Conservation (phyloP, 306 rosid genomes). For the Quercus mongolica region DNA sequence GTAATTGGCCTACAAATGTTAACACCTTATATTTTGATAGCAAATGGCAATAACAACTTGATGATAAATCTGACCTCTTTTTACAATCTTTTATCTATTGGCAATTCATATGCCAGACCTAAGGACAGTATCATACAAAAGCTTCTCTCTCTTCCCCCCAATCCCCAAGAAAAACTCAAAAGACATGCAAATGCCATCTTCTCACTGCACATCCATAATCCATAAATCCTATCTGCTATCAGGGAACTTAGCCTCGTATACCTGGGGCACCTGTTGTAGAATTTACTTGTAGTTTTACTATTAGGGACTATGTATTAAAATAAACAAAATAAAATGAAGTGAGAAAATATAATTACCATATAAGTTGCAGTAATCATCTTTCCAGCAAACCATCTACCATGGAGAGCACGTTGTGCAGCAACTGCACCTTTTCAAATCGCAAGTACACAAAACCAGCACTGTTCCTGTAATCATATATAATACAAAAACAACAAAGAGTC, state of each 20-base stretch:
- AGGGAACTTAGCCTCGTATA: constrained; percentile 59
- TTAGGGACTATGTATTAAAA: constrained; percentile 4
- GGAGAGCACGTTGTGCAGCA: constrained; percentile 74
- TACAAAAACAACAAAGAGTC: not conserved
- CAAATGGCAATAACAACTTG: not conserved
- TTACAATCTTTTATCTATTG: not conserved
- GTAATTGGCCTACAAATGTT: not conserved
- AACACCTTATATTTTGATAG: not conserved
- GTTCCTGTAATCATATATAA: constrained; percentile 48
- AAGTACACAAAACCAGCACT: constrained; percentile 78
- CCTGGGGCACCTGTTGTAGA: constrained; percentile 55
- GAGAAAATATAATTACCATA: constrained; percentile 48
- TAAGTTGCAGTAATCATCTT: constrained; percentile 88
- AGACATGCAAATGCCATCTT: not conserved
- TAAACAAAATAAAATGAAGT: constrained; percentile 9
- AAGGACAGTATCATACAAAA: not conserved
- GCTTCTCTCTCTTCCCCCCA: not conserved
- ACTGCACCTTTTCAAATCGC: constrained; percentile 65
- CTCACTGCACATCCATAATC: not conserved
- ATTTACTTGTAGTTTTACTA: not conserved
- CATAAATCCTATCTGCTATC: constrained; percentile 40
- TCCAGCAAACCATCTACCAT: constrained; percentile 99
- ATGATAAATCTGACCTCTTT: not conserved
- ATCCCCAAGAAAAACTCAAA: not conserved
- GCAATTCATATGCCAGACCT: not conserved